phyloP scores from a whole-genome alignment of 306 rosid species.

The Citrullus colocynthis region DNA sequence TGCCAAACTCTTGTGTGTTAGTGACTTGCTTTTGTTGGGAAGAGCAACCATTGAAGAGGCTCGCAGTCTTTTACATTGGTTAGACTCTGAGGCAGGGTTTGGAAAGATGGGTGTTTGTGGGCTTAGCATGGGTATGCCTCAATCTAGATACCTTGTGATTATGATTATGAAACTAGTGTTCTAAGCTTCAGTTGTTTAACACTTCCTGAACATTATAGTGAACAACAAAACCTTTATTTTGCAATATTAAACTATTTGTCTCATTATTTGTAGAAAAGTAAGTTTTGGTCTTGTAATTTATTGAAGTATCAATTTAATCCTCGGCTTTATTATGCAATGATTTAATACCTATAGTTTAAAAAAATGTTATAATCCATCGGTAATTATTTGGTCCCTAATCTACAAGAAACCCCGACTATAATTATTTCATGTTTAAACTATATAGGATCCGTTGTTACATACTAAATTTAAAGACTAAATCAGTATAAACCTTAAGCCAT shows the following conservation, averaged over 20 bases:
- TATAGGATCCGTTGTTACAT: not conserved
- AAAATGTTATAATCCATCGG: not conserved
- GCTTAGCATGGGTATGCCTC: constrained; percentile 90
- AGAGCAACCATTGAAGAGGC: constrained; percentile 95
- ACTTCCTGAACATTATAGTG: not conserved
- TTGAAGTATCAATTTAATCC: not conserved
- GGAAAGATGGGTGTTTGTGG: constrained; percentile 99
- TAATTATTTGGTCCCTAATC: not conserved
- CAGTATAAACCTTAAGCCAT: not conserved
- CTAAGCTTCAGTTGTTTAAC: not conserved
- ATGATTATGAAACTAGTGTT: not conserved
- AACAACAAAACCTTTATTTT: not conserved
- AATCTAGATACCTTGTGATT: not conserved
- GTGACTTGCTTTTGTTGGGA: constrained; percentile 93
- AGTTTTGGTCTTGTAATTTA: not conserved
- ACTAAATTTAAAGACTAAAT: not conserved
- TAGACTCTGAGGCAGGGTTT: constrained; percentile 75
- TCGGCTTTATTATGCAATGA: not conserved
- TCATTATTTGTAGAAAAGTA: not conserved
- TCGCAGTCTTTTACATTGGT: constrained; percentile 82
- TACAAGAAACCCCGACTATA: not conserved
- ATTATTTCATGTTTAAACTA: not conserved
- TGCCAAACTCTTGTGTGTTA: constrained; percentile 88
- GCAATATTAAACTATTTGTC: not conserved
- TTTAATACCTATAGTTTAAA: not conserved